These are phyloP conservation scores for Hymenoscyphus infarciens DNA, from an alignment of 2,329 filamentous ascomycete species.

Conservation along the genomic window DNA sequence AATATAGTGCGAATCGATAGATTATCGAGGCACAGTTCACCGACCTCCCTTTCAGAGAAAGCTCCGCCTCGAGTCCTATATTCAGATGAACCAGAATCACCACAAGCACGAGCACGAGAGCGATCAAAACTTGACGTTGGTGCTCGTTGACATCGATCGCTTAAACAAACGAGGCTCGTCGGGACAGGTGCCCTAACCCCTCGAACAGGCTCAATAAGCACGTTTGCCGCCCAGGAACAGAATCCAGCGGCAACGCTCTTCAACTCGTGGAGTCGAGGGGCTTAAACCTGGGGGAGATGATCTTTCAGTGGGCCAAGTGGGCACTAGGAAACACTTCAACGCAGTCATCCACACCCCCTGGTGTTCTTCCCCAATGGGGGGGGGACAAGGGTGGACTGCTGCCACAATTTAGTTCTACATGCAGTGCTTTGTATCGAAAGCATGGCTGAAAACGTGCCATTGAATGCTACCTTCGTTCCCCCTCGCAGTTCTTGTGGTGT, in stretches of 20 bases:
- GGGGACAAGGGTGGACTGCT: background rate
- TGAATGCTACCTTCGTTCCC: background rate
- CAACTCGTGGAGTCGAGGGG: background rate
- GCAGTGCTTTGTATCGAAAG: background rate
- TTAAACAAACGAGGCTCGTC: background rate
- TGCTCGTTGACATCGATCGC: background rate
- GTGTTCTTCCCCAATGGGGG: background rate
- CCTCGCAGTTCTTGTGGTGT: background rate
- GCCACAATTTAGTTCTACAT: background rate
- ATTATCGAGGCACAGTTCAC: background rate
- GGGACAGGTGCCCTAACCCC: background rate
- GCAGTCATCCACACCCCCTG: background rate
- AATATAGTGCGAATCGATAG: background rate
- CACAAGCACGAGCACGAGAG: background rate
- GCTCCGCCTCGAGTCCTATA: background rate
- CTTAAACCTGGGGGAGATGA: background rate
- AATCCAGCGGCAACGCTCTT: background rate
- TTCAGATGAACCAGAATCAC: background rate
- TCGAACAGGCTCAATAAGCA: background rate
- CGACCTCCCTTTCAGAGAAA: background rate
- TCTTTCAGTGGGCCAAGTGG: background rate
- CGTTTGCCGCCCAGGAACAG: background rate
- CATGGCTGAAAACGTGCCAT: constrained; percentile 1
- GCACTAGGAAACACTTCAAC: background rate
- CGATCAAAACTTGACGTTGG: background rate